Base-by-base conservation (phyloP, 345 rosid species). In the Diplotaxis tenuifolia region DNA sequence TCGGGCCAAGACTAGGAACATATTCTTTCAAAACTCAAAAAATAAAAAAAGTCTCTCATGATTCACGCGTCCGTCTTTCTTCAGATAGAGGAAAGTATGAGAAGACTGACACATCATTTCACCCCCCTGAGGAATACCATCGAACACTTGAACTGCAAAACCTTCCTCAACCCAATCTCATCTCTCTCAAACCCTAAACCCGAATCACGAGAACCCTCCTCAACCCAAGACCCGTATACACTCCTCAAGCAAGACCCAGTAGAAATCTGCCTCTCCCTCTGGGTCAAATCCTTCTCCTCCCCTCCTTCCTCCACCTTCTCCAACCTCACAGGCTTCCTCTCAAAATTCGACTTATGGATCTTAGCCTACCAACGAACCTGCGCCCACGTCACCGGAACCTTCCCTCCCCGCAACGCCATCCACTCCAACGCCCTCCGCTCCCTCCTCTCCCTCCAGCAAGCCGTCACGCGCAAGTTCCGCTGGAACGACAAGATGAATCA, bases 271-370 rank as follows among this genome's bases (percentile, higher is more conserved):
- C 75, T 86, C 53, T 88, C 93, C 4, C 76, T 95, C 9, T 95
- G 99, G 99, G 86, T 92, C 83, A 95, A 95, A 72, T 83, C 97
- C 62, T 95, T 87, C 88, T 87, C 99, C 12, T 86, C 90, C 1
- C 88, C 88, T 0, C 90, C 88, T 0, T 45, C 81, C 50, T 50
- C 83, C 57, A 79, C 83, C 12, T 89, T 89, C 72, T 80, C 87
- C 0, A 87, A 95, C 75, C 86, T 95, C 81, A 84, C 92, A 0
- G 97, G 97, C 69, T 95, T 88, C 75, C 88, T 95, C 78, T 83
- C 91, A 15, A 90, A 95, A 73, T 86, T 92, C 71, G 99, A 91
- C 71, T 86, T 95, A 53, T 92, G 99, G 96, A 84, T 90, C 77
- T 80, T 90, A 65, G 99, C 97, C 29, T 95, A 92, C 80, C 97